Evolutionary conservation across 768 basidiomycete species (phyloP).

Genomic region (Naganishia vaughanmartiniae): DNA sequence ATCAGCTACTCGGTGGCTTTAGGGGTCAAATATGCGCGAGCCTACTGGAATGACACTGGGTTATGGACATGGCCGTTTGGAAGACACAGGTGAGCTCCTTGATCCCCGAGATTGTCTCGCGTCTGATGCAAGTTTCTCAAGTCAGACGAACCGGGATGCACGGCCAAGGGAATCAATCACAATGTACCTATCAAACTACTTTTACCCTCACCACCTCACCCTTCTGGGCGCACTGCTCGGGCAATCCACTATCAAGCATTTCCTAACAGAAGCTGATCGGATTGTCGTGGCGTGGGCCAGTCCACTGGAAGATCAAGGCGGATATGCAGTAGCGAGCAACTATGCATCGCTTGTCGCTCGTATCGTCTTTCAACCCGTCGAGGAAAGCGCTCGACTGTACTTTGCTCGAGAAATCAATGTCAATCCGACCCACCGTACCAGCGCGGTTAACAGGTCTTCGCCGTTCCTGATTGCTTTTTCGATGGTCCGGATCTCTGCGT

Average conservation of each 20-base stretch:
- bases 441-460: conserved; percentile 53
- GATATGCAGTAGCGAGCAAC: conserved; percentile 91
- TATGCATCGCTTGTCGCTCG: conserved; percentile 93
- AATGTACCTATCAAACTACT: not conserved
- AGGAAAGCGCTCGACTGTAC: conserved; percentile 84
- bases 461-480: conserved; percentile 57
- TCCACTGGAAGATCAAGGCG: conserved; percentile 81
- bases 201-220: conserved; percentile 53
- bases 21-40: conserved; percentile 55
- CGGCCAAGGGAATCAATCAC: not conserved
- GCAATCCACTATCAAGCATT: conserved; percentile 88
- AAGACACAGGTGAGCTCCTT: not conserved
- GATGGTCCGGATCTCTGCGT: conserved; percentile 65
- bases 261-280: conserved; percentile 93
- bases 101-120: no score
- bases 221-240: conserved; percentile 79
- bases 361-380: conserved; percentile 89
- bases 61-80: conserved; percentile 2
- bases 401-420: conserved; percentile 60
- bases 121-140: not conserved
- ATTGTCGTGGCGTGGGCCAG: conserved; percentile 80
- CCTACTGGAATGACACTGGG: conserved; percentile 1
- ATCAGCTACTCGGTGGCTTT: conserved; percentile 61
- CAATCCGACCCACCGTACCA: not conserved
- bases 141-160: not conserved